Percentiles rank a stretch among this genome's conserved stretches.
phyloP scores from a whole-genome alignment of 1,139 yeast species.

The Pichia sp. region DNA sequence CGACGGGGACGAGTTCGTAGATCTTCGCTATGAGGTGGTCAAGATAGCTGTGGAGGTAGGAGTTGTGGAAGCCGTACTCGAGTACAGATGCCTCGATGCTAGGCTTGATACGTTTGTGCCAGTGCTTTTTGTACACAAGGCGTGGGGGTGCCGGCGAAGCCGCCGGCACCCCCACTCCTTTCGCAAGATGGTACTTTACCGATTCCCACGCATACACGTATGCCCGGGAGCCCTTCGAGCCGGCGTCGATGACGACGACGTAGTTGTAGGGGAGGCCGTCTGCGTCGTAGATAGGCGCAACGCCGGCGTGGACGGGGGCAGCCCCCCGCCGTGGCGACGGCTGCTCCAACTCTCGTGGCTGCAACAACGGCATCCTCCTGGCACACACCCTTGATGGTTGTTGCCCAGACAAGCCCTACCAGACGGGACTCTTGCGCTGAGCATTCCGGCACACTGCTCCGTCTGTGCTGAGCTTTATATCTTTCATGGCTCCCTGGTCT shows the following conservation, averaged over 20 bases:
- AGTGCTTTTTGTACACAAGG: conserved; percentile 43
- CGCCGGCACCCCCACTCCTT: not conserved
- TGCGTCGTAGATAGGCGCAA: conserved; percentile 26
- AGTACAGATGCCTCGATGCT: conserved; percentile 55
- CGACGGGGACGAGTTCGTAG: conserved; percentile 55
- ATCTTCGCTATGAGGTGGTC: conserved; percentile 53
- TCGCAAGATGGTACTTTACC: conserved; percentile 25
- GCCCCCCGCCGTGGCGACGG: not conserved
- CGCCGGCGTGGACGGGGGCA: not conserved
- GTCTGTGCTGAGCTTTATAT: too few species aligned
- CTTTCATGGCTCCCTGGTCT: too few species aligned
- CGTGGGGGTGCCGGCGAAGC: conserved; percentile 33
- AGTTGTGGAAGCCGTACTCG: conserved; percentile 34
- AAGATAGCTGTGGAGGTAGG: conserved; percentile 62
- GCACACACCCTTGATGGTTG: too few species aligned
- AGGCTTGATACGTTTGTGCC: conserved; percentile 63
- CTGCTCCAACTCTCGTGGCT: not conserved
- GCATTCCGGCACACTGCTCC: too few species aligned
- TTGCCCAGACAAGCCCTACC: not conserved
- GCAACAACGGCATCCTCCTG: not conserved
- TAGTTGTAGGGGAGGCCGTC: conserved; percentile 57
- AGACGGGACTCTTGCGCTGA: not conserved
- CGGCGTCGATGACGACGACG: conserved; percentile 74
- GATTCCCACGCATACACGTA: conserved; percentile 69
- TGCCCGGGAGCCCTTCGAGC: conserved; percentile 77